phyloP scores from a whole-genome alignment of 108 stramenopile genomes.

The Epipyxis sp. region DNA sequence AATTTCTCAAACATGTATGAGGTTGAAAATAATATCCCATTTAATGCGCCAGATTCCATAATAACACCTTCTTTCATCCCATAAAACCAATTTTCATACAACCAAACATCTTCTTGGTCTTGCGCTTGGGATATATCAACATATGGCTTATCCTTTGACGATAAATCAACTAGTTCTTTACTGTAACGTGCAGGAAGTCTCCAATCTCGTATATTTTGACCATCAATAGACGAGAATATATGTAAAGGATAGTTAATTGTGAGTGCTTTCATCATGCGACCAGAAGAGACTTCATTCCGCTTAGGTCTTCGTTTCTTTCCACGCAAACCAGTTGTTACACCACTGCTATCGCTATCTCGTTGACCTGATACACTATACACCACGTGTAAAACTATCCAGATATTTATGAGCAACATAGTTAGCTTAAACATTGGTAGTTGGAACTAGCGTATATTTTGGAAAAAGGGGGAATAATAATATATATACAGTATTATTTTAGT shows the following conservation, averaged over 20 bases:
- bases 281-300: background rate
- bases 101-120: conserved; percentile 35
- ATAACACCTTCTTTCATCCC: conserved; percentile 27
- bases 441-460: no score
- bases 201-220: conserved; percentile 1
- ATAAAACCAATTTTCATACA: conserved; percentile 38
- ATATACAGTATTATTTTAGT: no score
- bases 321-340: no score
- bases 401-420: no score
- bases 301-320: background rate
- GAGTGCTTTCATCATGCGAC: background rate
- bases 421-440: no score
- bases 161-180: background rate
- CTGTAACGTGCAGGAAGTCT: background rate
- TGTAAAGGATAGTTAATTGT: background rate
- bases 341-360: no score
- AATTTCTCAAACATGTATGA: conserved; percentile 28
- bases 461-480: no score
- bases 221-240: background rate
- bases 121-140: conserved; percentile 4
- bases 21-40: conserved; percentile 23
- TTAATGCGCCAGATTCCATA: conserved; percentile 33
- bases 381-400: no score
- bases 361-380: no score
- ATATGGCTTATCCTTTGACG: background rate